Evolutionary conservation across 805 yeast species (phyloP).

Genomic region (Yamadazyma scolyti): DNA sequence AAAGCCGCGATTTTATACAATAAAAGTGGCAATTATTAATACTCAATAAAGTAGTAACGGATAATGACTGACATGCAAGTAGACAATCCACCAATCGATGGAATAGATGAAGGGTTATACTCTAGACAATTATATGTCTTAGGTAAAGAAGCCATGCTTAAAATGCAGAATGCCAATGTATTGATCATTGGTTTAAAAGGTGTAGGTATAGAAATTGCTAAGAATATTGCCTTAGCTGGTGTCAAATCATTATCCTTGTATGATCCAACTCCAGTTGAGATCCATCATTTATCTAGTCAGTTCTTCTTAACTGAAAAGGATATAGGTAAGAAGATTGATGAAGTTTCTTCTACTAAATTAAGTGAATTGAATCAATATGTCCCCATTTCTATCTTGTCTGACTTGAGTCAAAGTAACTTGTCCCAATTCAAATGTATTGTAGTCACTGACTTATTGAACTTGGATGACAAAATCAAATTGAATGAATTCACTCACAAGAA

Average conservation of each 20-base stretch:
- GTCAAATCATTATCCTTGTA: constrained; percentile 85
- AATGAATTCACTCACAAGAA: constrained; percentile 71
- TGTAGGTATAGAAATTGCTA: constrained; percentile 92
- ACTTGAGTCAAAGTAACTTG: constrained; percentile 53
- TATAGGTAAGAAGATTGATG: constrained; percentile 76
- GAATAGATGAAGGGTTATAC: constrained; percentile 90
- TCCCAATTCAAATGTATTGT: constrained; percentile 72
- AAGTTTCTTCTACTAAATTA: constrained; percentile 60
- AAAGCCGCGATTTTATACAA: too few species aligned
- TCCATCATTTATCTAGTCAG: constrained; percentile 82
- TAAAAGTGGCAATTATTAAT: constrained; percentile 7
- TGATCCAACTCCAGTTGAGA: constrained; percentile 68
- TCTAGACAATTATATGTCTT: constrained; percentile 95
- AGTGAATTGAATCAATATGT: constrained; percentile 88
- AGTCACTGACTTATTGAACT: constrained; percentile 61
- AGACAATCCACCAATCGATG: constrained; percentile 35
- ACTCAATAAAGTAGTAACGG: too few species aligned
- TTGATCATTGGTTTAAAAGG: constrained; percentile 88
- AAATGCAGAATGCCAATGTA: constrained; percentile 93
- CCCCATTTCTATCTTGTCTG: constrained; percentile 66
- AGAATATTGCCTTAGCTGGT: constrained; percentile 95
- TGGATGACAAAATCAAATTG: constrained; percentile 72
- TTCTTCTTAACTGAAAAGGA: constrained; percentile 73
- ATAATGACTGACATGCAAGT: constrained; percentile 33
- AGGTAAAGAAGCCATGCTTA: constrained; percentile 97